Base-by-base conservation (phyloP, 179 eudicot species). In the Pouteria campechiana region DNA sequence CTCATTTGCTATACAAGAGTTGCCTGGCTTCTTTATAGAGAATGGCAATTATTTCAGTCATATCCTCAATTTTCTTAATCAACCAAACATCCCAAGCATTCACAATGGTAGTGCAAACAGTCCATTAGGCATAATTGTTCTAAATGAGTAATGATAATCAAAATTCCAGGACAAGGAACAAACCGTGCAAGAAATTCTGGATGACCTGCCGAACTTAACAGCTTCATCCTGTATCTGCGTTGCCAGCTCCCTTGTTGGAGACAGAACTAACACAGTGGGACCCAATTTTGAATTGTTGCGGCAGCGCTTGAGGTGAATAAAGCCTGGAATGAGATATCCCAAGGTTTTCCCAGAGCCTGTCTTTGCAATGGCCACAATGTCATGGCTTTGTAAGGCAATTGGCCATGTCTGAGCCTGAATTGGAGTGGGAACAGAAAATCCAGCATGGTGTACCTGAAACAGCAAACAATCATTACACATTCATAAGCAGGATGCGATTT, bases 361-460 rank as follows among this genome's bases (percentile, higher is more conserved):
- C 74, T 92, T 92, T 30, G 99, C 99, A 70, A 92, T 70, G 15
- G 99, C 99, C 49, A 92, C 99, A 36, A 92, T 79, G 55, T 87
- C 96, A 39, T 79, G 78, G 29, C 79, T 79, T 67, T 87, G 84
- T 46, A 87, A 61, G 52, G 94, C 99, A 63, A 92, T 72, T 12
- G 99, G 96, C 99, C 99, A 92, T 36, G 99, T 82, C 22, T 92
- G 99, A 15, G 99, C 96, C 69, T 92, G 99, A 31, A 92, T 92
- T 25, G 99, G 96, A 9, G 99, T 87, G 54, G 99, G 99, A 32
- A 85, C 70, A 46, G 96, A 62, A 57, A 92, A 92, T 55, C 99
- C 96, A 67, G 96, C 96, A 37, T 57, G 57, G 3, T 61, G 72
- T 46, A 67, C 81, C 95, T 88, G 76, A 59, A 69, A 68, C 60